Evolutionary conservation across 2,329 filamentous ascomycete species (phyloP).

Genomic region (Teratosphaeria epicoccoides): DNA sequence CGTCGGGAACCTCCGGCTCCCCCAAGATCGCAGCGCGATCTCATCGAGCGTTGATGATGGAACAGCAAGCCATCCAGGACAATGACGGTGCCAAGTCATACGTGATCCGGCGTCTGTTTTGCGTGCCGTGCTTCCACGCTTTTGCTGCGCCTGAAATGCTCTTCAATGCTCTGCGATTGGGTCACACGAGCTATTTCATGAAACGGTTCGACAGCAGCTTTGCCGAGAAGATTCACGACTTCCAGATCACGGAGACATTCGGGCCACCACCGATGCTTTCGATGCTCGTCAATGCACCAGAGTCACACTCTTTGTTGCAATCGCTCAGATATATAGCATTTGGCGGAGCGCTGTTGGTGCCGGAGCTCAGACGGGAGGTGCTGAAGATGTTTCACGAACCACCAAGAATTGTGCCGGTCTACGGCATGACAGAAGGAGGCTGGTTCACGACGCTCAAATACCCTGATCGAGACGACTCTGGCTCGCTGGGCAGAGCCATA

Average conservation of each 20-base stretch:
- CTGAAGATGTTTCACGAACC: constrained; percentile 30
- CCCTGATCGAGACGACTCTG: constrained; percentile 31
- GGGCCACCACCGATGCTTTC: constrained; percentile 37
- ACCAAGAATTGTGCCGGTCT: constrained; percentile 38
- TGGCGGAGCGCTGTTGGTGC: constrained; percentile 41
- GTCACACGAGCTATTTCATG: constrained; percentile 39
- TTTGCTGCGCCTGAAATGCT: constrained; percentile 39
- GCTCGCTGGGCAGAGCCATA: constrained; percentile 38
- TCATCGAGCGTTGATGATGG: constrained; percentile 27
- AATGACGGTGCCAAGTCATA: constrained; percentile 19
- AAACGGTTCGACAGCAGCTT: constrained; percentile 36
- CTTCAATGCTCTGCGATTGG: constrained; percentile 37
- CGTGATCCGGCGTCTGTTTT: constrained; percentile 35
- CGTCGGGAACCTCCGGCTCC: constrained; percentile 29
- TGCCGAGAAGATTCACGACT: constrained; percentile 30
- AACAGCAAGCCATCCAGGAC: constrained; percentile 24
- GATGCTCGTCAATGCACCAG: constrained; percentile 20
- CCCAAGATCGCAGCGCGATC: constrained; percentile 32
- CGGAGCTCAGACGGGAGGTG: constrained; percentile 30
- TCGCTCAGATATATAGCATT: constrained; percentile 36
- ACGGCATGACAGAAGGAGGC: constrained; percentile 45
- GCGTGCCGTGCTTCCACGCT: constrained; percentile 44
- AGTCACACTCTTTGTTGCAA: constrained; percentile 28
- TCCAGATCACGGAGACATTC: constrained; percentile 39
- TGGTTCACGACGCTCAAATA: constrained; percentile 36